Percentiles rank a stretch among this genome's conserved stretches.
Conservation (phyloP, 78 protist genomes). For the Neovahlkampfia damariscottae region DNA sequence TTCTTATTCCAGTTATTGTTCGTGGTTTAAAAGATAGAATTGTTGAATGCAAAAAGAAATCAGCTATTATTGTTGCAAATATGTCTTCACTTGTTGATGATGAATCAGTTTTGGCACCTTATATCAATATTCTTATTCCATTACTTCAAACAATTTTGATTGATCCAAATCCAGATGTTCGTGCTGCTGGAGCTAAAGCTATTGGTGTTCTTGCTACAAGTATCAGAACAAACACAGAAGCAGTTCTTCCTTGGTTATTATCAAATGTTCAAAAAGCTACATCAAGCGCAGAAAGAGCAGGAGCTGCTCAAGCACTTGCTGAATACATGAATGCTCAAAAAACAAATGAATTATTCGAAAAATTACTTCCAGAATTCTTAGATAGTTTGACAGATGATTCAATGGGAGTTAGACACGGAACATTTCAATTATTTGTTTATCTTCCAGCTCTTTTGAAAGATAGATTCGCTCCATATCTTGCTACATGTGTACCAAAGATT, state of each 20-base stretch:
- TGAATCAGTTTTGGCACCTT: slow-evolving; percentile 61
- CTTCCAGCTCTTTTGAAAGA: slow-evolving; percentile 22
- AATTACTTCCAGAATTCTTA: slow-evolving; percentile 35
- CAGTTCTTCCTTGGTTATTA: neutral
- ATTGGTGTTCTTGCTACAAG: slow-evolving; percentile 49
- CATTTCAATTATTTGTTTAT: slow-evolving; percentile 14
- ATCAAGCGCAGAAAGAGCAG: slow-evolving; percentile 21
- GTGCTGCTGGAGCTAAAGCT: slow-evolving; percentile 50
- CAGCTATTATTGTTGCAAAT: slow-evolving; percentile 52
- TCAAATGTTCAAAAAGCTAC: neutral
- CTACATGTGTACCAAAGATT: slow-evolving; percentile 28
- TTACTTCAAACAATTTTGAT: slow-evolving; percentile 42
- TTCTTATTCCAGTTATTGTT: slow-evolving; percentile 77
- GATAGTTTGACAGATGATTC: neutral
- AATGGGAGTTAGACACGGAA: slow-evolving; percentile 47
- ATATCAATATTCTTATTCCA: slow-evolving; percentile 45
- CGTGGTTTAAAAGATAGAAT: slow-evolving; percentile 65
- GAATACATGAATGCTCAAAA: neutral
- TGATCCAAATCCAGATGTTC: slow-evolving; percentile 77
- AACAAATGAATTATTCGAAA: neutral
- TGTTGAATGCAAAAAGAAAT: slow-evolving; percentile 52
- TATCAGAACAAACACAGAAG: neutral
- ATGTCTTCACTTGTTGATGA: slow-evolving; percentile 51
- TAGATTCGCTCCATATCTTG: neutral
- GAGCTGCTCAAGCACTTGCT: slow-evolving; percentile 10